These are phyloP conservation scores for Candida schatavii DNA, from an alignment of 805 yeast genomes.

Conservation along the genomic window DNA sequence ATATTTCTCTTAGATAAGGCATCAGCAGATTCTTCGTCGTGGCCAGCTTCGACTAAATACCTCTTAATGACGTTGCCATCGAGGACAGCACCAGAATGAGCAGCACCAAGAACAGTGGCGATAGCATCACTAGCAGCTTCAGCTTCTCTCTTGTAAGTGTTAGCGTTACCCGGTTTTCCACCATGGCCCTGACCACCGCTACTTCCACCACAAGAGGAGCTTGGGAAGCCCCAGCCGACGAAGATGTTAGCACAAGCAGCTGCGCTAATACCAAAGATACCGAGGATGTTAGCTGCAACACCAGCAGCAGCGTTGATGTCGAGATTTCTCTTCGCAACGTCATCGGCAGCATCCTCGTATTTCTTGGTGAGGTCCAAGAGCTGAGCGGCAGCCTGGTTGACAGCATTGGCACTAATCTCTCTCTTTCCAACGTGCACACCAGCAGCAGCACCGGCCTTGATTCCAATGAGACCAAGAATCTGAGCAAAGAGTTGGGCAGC, in stretches of 20 bases:
- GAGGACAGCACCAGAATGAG: neutral
- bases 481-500: slow-evolving; percentile 9
- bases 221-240: slow-evolving; percentile 2
- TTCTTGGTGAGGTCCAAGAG: slow-evolving; percentile 8
- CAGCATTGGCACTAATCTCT: slow-evolving; percentile 8
- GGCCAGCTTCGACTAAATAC: neutral
- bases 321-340: slow-evolving; percentile 6
- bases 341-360: slow-evolving; percentile 8
- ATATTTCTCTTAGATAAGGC: slow-evolving; percentile 10
- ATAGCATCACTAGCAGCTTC: slow-evolving; percentile 1
- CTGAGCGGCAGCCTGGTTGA: slow-evolving; percentile 5
- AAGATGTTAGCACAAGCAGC: slow-evolving; percentile 7
- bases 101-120: neutral
- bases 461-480: slow-evolving; percentile 8
- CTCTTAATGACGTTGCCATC: neutral
- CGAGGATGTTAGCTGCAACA: slow-evolving; percentile 8
- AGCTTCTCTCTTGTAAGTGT: slow-evolving; percentile 1
- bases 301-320: slow-evolving; percentile 1
- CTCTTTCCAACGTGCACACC: slow-evolving; percentile 6
- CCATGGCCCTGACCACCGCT: neutral
- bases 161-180: neutral
- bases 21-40: slow-evolving; percentile 2
- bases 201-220: neutral
- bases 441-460: slow-evolving; percentile 8
- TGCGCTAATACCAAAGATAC: slow-evolving; percentile 7